phyloP scores from a whole-genome alignment of 805 yeast genomes.

The Candida loeiensis region DNA sequence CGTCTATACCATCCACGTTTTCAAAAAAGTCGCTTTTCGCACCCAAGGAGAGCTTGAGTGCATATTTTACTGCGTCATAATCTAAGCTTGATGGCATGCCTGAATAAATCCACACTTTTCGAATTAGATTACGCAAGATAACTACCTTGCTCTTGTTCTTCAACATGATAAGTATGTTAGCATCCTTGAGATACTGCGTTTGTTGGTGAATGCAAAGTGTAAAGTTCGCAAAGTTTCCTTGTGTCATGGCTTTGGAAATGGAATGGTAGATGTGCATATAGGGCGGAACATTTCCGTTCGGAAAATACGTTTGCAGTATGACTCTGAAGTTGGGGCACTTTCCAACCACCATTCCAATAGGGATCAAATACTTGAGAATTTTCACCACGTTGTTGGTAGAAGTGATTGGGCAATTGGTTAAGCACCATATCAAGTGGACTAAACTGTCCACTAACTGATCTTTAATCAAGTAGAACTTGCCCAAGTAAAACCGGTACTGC shows the following conservation, averaged over 20 bases:
- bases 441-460: slow-evolving; percentile 46
- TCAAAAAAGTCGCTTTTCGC: slow-evolving; percentile 5
- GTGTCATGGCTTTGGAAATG: slow-evolving; percentile 33
- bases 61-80: slow-evolving; percentile 25
- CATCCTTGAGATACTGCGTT: slow-evolving; percentile 34
- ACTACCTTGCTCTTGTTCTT: slow-evolving; percentile 44
- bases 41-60: slow-evolving; percentile 16
- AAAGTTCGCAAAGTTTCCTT: slow-evolving; percentile 42
- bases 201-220: slow-evolving; percentile 25
- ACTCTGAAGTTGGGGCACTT: slow-evolving; percentile 39
- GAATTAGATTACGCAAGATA: slow-evolving; percentile 44
- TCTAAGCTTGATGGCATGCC: slow-evolving; percentile 25
- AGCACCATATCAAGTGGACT: slow-evolving; percentile 55
- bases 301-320: slow-evolving; percentile 14
- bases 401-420: slow-evolving; percentile 31
- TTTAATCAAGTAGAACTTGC: slow-evolving; percentile 53
- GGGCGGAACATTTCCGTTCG: slow-evolving; percentile 14
- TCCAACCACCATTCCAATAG: slow-evolving; percentile 54
- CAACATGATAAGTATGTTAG: slow-evolving; percentile 41
- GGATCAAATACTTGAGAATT: slow-evolving; percentile 48
- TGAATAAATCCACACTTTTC: slow-evolving; percentile 27
- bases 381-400: slow-evolving; percentile 35
- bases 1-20: slow-evolving; percentile 22
- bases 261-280: slow-evolving; percentile 33
- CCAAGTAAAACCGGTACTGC: slow-evolving; percentile 52